Conservation (phyloP, 495 filamentous ascomycete genomes). For the Aspergillus ostianus region DNA sequence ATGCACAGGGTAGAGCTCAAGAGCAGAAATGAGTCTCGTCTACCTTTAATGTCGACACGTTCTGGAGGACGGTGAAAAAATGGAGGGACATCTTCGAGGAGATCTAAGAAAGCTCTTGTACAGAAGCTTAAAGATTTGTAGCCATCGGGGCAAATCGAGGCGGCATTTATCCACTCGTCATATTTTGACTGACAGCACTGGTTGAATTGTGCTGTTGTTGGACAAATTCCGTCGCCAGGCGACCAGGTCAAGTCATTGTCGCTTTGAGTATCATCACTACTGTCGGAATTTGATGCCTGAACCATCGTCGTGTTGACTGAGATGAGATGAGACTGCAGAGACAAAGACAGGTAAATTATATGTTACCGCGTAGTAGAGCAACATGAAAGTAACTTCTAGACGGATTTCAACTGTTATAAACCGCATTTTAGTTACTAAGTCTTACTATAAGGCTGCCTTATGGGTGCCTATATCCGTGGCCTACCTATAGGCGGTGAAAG, state of each 20-base stretch:
- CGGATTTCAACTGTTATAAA: too few relatives aligned
- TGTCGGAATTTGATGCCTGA: background rate
- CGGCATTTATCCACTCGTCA: conserved; percentile 8
- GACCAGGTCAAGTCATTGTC: conserved; percentile 12
- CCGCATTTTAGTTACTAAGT: too few relatives aligned
- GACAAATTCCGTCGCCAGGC: conserved; percentile 18
- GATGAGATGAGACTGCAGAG: too few relatives aligned
- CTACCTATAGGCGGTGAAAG: too few relatives aligned
- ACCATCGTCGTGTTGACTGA: too few relatives aligned
- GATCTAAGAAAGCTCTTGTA: conserved; percentile 7
- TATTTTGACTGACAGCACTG: conserved; percentile 11
- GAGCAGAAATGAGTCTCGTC: conserved; percentile 4
- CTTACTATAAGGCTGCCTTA: too few relatives aligned
- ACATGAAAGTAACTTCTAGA: too few relatives aligned
- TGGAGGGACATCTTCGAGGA: conserved; percentile 11
- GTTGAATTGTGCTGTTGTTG: conserved; percentile 16
- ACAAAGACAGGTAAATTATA: too few relatives aligned
- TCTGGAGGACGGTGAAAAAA: conserved; percentile 14
- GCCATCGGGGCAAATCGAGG: background rate
- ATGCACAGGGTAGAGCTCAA: conserved; percentile 11
- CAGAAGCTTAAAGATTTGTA: background rate
- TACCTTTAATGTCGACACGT: conserved; percentile 4
- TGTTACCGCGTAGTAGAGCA: too few relatives aligned
- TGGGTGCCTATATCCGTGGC: too few relatives aligned
- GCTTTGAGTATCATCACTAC: conserved; percentile 9